phyloP scores from a whole-genome alignment of 345 rosid species.

The Clarkia xantiana region DNA sequence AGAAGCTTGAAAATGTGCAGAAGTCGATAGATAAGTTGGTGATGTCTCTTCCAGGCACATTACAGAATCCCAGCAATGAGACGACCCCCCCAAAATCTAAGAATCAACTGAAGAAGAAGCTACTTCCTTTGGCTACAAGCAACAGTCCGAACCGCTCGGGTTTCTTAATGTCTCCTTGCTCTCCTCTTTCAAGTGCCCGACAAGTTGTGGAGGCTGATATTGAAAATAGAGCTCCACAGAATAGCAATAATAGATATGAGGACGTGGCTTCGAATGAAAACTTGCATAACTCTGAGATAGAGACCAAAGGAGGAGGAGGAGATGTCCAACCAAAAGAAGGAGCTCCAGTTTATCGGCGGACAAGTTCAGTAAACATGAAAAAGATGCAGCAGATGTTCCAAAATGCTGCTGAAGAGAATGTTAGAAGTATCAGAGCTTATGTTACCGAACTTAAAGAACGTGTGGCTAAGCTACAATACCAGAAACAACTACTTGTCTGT shows the following conservation, averaged over 20 bases:
- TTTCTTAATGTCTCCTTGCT: conserved; percentile 81
- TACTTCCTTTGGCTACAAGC: conserved; percentile 70
- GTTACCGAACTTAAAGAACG: conserved; percentile 94
- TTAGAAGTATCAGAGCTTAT: conserved; percentile 82
- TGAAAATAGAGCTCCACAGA: conserved; percentile 78
- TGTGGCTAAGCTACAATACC: conserved; percentile 92
- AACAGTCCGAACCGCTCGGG: conserved; percentile 49
- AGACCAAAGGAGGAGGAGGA: conserved; percentile 66
- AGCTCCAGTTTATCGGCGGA: conserved; percentile 55
- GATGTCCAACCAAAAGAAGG: conserved; percentile 74
- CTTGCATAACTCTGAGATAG: conserved; percentile 41
- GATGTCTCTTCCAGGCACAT: conserved; percentile 79
- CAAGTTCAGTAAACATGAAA: conserved; percentile 92
- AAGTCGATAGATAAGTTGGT: conserved; percentile 90
- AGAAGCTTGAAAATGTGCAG: conserved; percentile 93
- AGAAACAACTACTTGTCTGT: conserved; percentile 98
- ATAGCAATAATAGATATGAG: conserved; percentile 10
- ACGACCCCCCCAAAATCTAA: conserved; percentile 43
- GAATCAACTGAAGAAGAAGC: conserved; percentile 63
- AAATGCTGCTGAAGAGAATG: conserved; percentile 99
- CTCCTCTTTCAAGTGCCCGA: conserved; percentile 64
- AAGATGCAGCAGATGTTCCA: conserved; percentile 98
- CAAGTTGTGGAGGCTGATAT: conserved; percentile 60
- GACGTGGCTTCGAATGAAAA: conserved; percentile 26
- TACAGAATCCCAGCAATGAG: conserved; percentile 26